Conservation (phyloP, 169 alveolate species). For the Plasmodium chabaudi region DNA sequence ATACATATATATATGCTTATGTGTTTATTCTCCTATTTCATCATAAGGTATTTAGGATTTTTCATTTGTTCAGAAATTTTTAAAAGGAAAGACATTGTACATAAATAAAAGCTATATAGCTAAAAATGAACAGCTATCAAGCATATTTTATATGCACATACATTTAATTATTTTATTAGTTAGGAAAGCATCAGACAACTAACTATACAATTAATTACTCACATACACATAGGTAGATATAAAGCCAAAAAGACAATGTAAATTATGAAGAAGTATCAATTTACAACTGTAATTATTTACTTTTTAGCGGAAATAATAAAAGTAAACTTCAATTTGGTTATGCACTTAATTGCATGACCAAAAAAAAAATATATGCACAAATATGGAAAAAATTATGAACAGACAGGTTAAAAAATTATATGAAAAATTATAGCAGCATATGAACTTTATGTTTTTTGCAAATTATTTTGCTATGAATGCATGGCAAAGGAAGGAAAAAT, state of each 20-base stretch:
- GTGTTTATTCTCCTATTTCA: background rate
- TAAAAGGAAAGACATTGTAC: too few species aligned
- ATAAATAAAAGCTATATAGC: too few species aligned
- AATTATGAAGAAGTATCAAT: too few species aligned
- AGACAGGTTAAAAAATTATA: background rate
- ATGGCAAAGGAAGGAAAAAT: constrained; percentile 62
- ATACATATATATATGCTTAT: background rate
- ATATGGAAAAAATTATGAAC: constrained; percentile 12
- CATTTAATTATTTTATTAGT: too few species aligned
- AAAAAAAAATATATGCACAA: constrained; percentile 18
- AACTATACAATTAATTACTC: background rate
- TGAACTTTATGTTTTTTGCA: constrained; percentile 71
- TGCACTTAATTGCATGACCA: constrained; percentile 39
- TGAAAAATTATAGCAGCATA: constrained; percentile 31
- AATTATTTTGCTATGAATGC: constrained; percentile 53
- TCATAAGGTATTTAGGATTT: too few species aligned
- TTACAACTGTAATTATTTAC: too few species aligned
- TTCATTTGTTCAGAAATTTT: too few species aligned
- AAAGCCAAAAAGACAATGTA: too few species aligned
- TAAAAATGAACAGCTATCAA: too few species aligned
- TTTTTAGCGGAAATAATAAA: too few species aligned
- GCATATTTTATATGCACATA: too few species aligned
- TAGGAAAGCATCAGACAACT: too few species aligned
- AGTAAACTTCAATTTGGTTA: background rate
- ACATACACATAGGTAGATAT: background rate